Conservation (phyloP, 805 yeast genomes). For the Naumovozyma baii region DNA sequence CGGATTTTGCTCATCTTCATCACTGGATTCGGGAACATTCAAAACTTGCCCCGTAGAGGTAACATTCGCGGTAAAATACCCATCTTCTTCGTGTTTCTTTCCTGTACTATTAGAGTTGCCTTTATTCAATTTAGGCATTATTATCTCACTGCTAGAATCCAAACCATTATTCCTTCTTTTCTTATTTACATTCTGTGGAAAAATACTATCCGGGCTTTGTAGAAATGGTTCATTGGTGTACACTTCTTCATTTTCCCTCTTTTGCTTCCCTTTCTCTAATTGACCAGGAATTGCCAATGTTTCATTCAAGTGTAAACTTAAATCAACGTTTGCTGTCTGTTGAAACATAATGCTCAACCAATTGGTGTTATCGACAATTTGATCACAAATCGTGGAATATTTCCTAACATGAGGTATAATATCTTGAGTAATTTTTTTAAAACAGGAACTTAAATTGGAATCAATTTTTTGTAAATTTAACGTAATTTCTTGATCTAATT, state of each 20-base stretch:
- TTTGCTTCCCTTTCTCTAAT: not conserved
- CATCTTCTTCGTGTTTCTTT: constrained; percentile 2
- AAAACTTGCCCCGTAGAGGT: constrained; percentile 21
- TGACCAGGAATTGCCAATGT: not conserved
- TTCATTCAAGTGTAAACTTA: constrained; percentile 17
- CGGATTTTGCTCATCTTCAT: constrained; percentile 13
- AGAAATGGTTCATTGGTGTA: no score
- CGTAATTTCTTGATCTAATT: constrained; percentile 72
- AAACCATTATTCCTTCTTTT: not conserved
- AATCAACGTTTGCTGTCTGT: constrained; percentile 56
- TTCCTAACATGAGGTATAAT: constrained; percentile 58
- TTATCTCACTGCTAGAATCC: not conserved
- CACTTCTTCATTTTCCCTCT: no score
- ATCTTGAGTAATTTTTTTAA: constrained; percentile 54
- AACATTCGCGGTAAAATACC: constrained; percentile 15
- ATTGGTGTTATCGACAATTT: constrained; percentile 55
- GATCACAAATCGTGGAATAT: constrained; percentile 48
- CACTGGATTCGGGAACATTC: constrained; percentile 24
- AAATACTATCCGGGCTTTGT: not conserved
- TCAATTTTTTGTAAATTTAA: constrained; percentile 71
- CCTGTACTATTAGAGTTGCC: not conserved
- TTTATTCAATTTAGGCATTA: not conserved
- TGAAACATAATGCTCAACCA: constrained; percentile 78
- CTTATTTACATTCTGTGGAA: not conserved
- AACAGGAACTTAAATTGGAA: constrained; percentile 57